Evolutionary conservation across 345 rosid species (phyloP), one percentile per base, ranked within the genome.

Genomic region (Brassica juncea): DNA sequence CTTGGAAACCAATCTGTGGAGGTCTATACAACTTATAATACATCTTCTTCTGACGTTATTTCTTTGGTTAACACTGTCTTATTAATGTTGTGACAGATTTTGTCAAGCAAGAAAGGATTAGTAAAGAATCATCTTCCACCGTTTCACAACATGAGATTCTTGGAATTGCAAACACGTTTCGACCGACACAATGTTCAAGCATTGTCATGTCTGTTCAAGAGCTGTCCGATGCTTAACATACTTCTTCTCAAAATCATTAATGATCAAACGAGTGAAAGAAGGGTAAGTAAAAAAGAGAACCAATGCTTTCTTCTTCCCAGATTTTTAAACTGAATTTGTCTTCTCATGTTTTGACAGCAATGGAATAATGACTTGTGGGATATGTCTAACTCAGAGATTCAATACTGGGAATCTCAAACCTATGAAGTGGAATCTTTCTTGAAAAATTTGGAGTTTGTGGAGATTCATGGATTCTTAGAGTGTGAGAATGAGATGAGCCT

Each of bases 361-460:
- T 89, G 92, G 94, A 87, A 88, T 64, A 88, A 84, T 70, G 94
- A 88, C 67, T 82, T 89, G 84, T 92, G 94, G 96, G 88, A 85
- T 70, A 61, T 81, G 84, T 84, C 86, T 4, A 85, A 70, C 77
- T 81, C 91, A 0, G 87, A 83, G 83, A 88, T 88, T 68, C 88
- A 88, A 57, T 89, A 88, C 63, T 89, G 97, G 97, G 91, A 90
- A 78, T 84, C 92, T 66, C 86, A 83, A 77, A 73, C 83, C 23
- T 74, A 75, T 55, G 77, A 73, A 42, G 66, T 84, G 74, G 83
- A 83, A 68, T 83, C 97, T 4, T 90, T 94, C 80, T 84, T 94
- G 63, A 81, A 82, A 39, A 74, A 82, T 72, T 85, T 92, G 11
- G 89, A 88, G 55, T 85, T 87, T 23, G 94, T 89, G 54, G 90